phyloP scores from a whole-genome alignment of 2,329 filamentous ascomycete species.

The Pestalotiopsis sp. region DNA sequence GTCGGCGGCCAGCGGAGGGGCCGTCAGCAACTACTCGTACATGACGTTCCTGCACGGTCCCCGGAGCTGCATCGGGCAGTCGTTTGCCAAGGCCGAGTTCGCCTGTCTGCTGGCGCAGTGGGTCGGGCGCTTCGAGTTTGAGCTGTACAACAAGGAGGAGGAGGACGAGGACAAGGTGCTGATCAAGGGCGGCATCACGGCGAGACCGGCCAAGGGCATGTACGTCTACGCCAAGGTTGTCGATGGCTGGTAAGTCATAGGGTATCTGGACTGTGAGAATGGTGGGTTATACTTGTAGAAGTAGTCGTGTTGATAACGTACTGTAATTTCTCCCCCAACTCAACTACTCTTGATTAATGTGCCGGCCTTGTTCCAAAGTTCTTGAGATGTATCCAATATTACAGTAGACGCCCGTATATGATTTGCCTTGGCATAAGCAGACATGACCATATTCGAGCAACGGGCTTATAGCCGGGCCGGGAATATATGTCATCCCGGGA shows the following conservation, averaged over 20 bases:
- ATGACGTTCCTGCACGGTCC: slow-evolving; percentile 87
- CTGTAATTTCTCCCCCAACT: neutral
- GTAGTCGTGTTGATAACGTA: neutral
- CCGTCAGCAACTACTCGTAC: slow-evolving; percentile 75
- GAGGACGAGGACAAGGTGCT: slow-evolving; percentile 68
- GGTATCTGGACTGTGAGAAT: neutral
- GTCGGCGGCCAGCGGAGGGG: slow-evolving; percentile 66
- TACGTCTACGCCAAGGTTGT: slow-evolving; percentile 67
- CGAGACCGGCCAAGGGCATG: slow-evolving; percentile 73
- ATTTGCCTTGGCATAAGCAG: neutral
- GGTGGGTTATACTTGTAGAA: neutral
- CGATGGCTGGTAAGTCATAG: slow-evolving; percentile 61
- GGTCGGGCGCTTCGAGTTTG: slow-evolving; percentile 74
- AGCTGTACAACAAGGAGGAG: slow-evolving; percentile 58
- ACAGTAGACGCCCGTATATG: neutral
- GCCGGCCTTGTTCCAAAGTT: neutral
- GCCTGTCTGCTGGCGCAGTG: slow-evolving; percentile 78
- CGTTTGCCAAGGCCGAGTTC: slow-evolving; percentile 83
- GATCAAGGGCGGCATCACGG: slow-evolving; percentile 72
- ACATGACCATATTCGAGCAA: neutral
- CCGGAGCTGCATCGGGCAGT: slow-evolving; percentile 80
- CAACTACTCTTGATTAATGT: neutral
- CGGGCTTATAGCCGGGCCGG: neutral
- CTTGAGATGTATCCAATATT: neutral
- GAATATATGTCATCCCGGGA: neutral